phyloP scores from a whole-genome alignment of 192 early-diverging fungal species.

The Podila epigama region DNA sequence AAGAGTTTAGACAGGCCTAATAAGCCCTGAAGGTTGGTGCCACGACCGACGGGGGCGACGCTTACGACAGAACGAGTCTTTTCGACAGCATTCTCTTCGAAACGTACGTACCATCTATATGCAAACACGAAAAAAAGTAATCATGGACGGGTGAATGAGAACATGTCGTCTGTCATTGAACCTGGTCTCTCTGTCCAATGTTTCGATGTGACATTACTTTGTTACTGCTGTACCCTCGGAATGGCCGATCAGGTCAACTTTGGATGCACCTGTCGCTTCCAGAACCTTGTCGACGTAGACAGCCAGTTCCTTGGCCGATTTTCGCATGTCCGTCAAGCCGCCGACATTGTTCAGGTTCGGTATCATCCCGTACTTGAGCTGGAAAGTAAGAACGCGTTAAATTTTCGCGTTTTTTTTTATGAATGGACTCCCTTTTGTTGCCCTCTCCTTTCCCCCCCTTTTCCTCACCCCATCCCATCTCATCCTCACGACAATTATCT shows the following conservation, averaged over 20 bases:
- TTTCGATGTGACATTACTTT: background rate
- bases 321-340: constrained; percentile 13
- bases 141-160: background rate
- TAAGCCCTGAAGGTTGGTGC: constrained; percentile 10
- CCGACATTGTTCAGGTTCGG: background rate
- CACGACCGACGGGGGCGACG: constrained; percentile 12
- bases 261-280: background rate
- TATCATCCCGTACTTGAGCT: constrained; percentile 15
- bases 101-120: constrained; percentile 12
- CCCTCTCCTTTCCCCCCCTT: no score
- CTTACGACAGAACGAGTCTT: constrained; percentile 7
- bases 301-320: constrained; percentile 12
- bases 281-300: constrained; percentile 18
- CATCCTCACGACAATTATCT: no score
- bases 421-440: no score
- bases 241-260: constrained; percentile 31
- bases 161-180: no score
- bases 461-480: no score
- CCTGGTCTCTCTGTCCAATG: background rate
- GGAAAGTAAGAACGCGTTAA: background rate
- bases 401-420: background rate
- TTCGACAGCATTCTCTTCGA: background rate
- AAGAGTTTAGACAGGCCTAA: background rate
- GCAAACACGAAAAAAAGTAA: background rate
- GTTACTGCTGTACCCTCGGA: constrained; percentile 21